Evolutionary conservation across 495 filamentous ascomycete genomes (phyloP).

Genomic region (Physcia stellaris): DNA sequence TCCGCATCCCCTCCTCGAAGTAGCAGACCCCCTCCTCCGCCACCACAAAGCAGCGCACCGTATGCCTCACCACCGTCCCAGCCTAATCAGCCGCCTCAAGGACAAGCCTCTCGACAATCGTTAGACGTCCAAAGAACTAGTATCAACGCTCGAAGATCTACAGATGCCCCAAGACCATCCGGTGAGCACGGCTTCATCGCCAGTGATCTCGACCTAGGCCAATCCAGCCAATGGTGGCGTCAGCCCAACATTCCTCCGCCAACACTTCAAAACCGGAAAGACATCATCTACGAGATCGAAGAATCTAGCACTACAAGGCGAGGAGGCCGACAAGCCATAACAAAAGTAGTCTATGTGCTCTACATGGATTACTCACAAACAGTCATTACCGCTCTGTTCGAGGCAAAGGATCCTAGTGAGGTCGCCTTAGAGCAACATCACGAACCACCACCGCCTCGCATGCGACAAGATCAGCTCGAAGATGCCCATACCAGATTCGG

Average conservation of each 20-base stretch:
- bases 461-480: constrained; percentile 91
- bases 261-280: constrained; percentile 64
- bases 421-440: constrained; percentile 73
- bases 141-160: constrained; percentile 47
- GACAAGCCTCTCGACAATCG: constrained; percentile 52
- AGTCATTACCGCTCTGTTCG: constrained; percentile 67
- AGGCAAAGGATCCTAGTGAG: constrained; percentile 57
- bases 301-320: constrained; percentile 56
- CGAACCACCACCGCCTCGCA: constrained; percentile 63
- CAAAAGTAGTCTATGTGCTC: constrained; percentile 70
- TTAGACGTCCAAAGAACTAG: constrained; percentile 47
- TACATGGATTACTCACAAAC: constrained; percentile 96
- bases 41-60: constrained; percentile 8
- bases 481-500: constrained; percentile 67
- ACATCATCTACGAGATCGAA: constrained; percentile 72
- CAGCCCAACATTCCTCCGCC: constrained; percentile 63
- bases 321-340: constrained; percentile 53
- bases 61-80: constrained; percentile 30
- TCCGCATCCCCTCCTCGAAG: constrained; percentile 32
- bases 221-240: constrained; percentile 69
- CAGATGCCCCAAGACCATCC: constrained; percentile 52
- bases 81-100: constrained; percentile 28
- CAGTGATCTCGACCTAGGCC: constrained; percentile 66
- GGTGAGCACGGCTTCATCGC: constrained; percentile 70
- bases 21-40: constrained; percentile 17